Percentiles rank a stretch among this genome's conserved stretches.
phyloP scores from a whole-genome alignment of 2,329 filamentous ascomycete species.

The Bisporella sp. region DNA sequence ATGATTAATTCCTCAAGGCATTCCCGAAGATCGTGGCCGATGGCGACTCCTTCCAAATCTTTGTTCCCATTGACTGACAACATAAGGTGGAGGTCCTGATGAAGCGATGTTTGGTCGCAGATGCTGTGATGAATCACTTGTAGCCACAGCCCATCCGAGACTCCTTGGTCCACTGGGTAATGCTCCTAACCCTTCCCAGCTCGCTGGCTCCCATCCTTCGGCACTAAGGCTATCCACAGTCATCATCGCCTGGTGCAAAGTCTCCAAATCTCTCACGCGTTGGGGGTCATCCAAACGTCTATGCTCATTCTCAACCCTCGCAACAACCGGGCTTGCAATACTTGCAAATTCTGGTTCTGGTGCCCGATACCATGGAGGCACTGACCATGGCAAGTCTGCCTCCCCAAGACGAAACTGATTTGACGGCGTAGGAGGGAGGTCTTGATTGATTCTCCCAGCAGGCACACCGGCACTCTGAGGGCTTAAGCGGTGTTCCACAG shows the following conservation, averaged over 20 bases:
- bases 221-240: constrained; percentile 23
- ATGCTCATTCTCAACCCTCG: constrained; percentile 10
- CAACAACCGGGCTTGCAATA: constrained; percentile 1
- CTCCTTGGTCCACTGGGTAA: constrained; percentile 20
- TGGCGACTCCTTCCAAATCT: background rate
- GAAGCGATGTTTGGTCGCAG: background rate
- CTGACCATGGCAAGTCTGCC: constrained; percentile 25
- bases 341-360: constrained; percentile 6
- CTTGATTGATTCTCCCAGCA: constrained; percentile 10
- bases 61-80: constrained; percentile 23
- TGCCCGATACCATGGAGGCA: constrained; percentile 21
- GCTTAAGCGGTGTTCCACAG: background rate
- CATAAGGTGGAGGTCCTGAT: constrained; percentile 18
- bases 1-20: too few relatives aligned
- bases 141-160: constrained; percentile 25
- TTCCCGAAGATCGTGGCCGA: too few relatives aligned
- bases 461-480: background rate
- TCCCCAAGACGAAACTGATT: constrained; percentile 25
- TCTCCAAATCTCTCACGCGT: constrained; percentile 20
- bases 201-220: constrained; percentile 22
- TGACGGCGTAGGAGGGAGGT: constrained; percentile 23
- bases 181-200: constrained; percentile 19
- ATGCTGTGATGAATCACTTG: constrained; percentile 8
- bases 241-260: constrained; percentile 27
- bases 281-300: constrained; percentile 22